Evolutionary conservation across 768 basidiomycete genomes (phyloP), one percentile per base, ranked within the genome.

Genomic region (Ephemerocybe angulata): DNA sequence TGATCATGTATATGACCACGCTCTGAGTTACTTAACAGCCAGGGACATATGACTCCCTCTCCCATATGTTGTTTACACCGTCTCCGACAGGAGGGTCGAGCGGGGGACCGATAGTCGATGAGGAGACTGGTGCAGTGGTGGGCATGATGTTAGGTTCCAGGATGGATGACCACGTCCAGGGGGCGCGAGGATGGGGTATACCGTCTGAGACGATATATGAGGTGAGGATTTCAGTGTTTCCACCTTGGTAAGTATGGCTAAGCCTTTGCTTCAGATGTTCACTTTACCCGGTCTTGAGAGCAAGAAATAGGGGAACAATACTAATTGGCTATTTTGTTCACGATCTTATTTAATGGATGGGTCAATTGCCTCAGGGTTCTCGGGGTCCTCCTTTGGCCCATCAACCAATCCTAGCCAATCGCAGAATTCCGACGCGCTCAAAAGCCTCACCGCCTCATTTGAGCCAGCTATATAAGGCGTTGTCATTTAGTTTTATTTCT

Each of bases 21-120:
- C 25, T 24, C 54, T 42, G 25, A 13, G 6, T 22, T 43, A 22
- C 11, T 24, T 33, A 10, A 24, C 47, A 85, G 82, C 81, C 84
- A 3, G 87, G 87, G 15, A 85, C 85, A n/a, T 83, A 87, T 63
- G 85, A 86, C 59, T 70, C 79, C 4, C 75, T 88, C 10, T 76
- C 79, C 1, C 79, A 84, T 59, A 64, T 88, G 58, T 63, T 81
- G 42, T 79, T 86, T 63, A 67, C 70, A 31, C 77, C 79, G 2
- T 62, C 79, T 7, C 86, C 86, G 12, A 80, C 81, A 0, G 73
- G 78, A 1, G 87, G 87, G 6, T 86, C 85, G 19, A 87, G 85
- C 53, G 87, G 87, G 3, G 86, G 85, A 1, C 86, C 87, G 0
- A 79, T 88, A 52, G 70, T 88, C 7, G 82, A 85, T 53, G 75